Evolutionary conservation across 2,329 filamentous ascomycete genomes (phyloP), one percentile per base, ranked within the genome.

Genomic region (Dactylonectria estremocensis): DNA sequence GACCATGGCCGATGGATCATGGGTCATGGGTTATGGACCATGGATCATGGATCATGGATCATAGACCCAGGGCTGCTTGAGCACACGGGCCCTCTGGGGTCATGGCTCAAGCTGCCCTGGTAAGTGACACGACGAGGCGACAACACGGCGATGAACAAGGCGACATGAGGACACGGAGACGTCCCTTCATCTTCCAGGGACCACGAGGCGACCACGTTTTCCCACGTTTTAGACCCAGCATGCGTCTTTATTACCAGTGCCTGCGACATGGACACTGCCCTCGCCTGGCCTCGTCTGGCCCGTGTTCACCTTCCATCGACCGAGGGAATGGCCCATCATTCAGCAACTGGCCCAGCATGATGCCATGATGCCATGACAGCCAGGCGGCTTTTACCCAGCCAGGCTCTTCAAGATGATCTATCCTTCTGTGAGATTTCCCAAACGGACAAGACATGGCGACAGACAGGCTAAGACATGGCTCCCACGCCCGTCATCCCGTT

Each of bases 161-260:
- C 50, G 50, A 35, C 50, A 53, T 53, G 33, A 28, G 14, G 40
- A 14, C 37, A 40, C 37, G 61, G 55, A 59, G 60, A 49, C 55
- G 52, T 54, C 52, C 54, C 59, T 61, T 65, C 61, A 65, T 62
- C 52, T 65, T 64, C 57, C 56, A 65, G 57, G 35, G 54, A 43
- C 66, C 66, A 68, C 66, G 61, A 68, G 66, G 66, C 46, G 33
- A 57, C 66, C 66, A 68, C 61, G 66, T 65, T 65, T 66, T 66
- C 53, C 58, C 58, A 48, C 57, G 46, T 58, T 58, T 53, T 64
- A 49, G 59, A 18, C 49, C 59, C 49, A 46, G 59, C 37, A 46
- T 35, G 22, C 24, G 43, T 28, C 52, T 56, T 43, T 37, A 3
- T 24, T 35, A 22, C 40, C 49, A 33, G 31, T 33, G n/a, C 49